These are phyloP conservation scores for Turritis glabra DNA, from an alignment of 345 rosid species.

Conservation along the genomic window DNA sequence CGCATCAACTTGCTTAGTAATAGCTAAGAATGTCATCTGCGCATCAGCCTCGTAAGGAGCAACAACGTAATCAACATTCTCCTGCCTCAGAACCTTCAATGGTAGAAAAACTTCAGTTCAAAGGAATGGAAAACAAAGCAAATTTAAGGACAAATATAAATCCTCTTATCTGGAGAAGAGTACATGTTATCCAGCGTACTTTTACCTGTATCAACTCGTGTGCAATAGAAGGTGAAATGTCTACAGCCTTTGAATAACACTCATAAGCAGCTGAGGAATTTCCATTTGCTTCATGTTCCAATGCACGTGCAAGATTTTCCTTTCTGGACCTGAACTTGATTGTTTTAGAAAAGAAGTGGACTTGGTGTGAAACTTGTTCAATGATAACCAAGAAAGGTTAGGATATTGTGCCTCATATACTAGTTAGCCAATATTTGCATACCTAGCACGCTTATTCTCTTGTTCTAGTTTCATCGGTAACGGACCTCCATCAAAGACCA, in stretches of 20 bases:
- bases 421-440: constrained; percentile 18
- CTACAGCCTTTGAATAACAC: constrained; percentile 93
- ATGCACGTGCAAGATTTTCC: constrained; percentile 83
- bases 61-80: constrained; percentile 69
- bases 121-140: constrained; percentile 4
- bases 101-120: constrained; percentile 24
- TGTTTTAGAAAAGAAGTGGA: neutral
- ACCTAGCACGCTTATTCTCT: constrained; percentile 97
- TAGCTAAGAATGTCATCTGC: constrained; percentile 91
- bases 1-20: constrained; percentile 79
- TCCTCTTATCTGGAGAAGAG: neutral
- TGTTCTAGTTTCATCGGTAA: constrained; percentile 95
- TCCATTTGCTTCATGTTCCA: constrained; percentile 81
- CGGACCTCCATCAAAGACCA: constrained; percentile 91
- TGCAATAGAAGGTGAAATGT: constrained; percentile 92
- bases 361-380: neutral
- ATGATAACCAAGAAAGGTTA: neutral
- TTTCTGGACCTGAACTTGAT: constrained; percentile 64
- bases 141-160: neutral
- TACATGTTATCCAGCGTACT: constrained; percentile 1
- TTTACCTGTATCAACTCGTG: constrained; percentile 77
- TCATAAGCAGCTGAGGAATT: constrained; percentile 83
- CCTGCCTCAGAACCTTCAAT: constrained; percentile 73
- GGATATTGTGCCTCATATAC: neutral
- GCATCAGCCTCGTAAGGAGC: constrained; percentile 99